These are phyloP conservation scores for Sporothrix dimorphospora DNA, from an alignment of 2,329 filamentous ascomycete species.

Conservation along the genomic window DNA sequence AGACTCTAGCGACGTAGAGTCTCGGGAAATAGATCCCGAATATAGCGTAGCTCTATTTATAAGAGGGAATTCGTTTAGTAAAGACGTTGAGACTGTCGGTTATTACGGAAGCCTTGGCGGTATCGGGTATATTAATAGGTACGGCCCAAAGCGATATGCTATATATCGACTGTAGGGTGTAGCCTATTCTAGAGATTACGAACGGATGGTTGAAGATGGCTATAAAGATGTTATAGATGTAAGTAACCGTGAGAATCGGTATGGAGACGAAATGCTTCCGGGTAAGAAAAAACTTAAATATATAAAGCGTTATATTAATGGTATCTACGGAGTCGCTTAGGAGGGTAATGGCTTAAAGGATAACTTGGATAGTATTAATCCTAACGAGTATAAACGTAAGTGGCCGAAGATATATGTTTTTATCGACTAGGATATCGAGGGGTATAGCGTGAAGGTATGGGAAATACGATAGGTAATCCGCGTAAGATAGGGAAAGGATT, in stretches of 20 bases:
- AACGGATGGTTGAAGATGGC: constrained; percentile 1
- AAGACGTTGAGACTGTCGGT: background rate
- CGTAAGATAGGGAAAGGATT: background rate
- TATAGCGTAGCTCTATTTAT: background rate
- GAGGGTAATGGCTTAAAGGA: background rate
- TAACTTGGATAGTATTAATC: background rate
- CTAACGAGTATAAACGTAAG: background rate
- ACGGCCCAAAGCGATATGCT: constrained; percentile 8
- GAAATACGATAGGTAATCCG: constrained; percentile 3
- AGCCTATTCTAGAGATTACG: constrained; percentile 1
- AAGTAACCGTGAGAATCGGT: background rate
- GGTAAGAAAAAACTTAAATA: constrained; percentile 6
- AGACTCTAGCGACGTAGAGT: background rate
- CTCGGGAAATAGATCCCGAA: background rate
- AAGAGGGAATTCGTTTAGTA: background rate
- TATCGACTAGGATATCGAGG: background rate
- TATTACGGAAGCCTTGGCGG: background rate
- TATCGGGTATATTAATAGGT: background rate
- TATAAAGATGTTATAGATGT: background rate
- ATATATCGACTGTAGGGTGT: background rate
- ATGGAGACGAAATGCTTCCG: background rate
- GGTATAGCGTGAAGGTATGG: background rate
- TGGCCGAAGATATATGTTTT: constrained; percentile 5
- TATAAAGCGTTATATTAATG: background rate
- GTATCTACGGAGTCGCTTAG: constrained; percentile 8